phyloP scores from a whole-genome alignment of 208 protist species.

The Crithidia thermophila region DNA sequence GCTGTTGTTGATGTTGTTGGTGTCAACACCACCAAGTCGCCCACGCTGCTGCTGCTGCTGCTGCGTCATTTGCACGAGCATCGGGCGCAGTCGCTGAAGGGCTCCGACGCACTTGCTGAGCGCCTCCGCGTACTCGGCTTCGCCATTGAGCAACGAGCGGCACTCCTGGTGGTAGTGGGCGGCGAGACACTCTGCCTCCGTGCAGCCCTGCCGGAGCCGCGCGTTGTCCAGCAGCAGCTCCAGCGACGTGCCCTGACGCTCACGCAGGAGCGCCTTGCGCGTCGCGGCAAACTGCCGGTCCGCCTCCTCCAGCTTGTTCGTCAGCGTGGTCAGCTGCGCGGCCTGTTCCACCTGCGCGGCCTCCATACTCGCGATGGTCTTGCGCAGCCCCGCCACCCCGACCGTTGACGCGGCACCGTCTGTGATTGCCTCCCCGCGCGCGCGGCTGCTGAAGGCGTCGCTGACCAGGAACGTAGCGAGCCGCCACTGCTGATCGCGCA shows the following conservation, averaged over 20 bases:
- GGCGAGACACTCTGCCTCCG: constrained; percentile 82
- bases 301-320: constrained; percentile 46
- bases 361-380: constrained; percentile 60
- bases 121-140: constrained; percentile 75
- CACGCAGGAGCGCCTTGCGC: constrained; percentile 49
- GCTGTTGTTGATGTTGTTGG: constrained; percentile 4
- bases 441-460: constrained; percentile 28
- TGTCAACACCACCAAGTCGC: not conserved
- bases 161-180: constrained; percentile 84
- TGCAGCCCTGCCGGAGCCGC: constrained; percentile 68
- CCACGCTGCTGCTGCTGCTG: not conserved
- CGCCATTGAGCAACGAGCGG: constrained; percentile 42
- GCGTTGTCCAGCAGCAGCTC: constrained; percentile 82
- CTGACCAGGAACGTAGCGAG: constrained; percentile 72
- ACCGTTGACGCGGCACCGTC: constrained; percentile 36
- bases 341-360: constrained; percentile 39
- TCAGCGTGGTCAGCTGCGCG: constrained; percentile 36
- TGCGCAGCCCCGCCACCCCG: constrained; percentile 64
- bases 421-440: constrained; percentile 19
- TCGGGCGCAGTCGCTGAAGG: constrained; percentile 47
- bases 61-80: not conserved
- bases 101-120: constrained; percentile 53
- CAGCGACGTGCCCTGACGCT: constrained; percentile 59
- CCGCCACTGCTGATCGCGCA: constrained; percentile 76
- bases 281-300: constrained; percentile 56